Evolutionary conservation across 129 eudicot genomes (phyloP).

Genomic region (Rutidosis leptorrhynchoides): DNA sequence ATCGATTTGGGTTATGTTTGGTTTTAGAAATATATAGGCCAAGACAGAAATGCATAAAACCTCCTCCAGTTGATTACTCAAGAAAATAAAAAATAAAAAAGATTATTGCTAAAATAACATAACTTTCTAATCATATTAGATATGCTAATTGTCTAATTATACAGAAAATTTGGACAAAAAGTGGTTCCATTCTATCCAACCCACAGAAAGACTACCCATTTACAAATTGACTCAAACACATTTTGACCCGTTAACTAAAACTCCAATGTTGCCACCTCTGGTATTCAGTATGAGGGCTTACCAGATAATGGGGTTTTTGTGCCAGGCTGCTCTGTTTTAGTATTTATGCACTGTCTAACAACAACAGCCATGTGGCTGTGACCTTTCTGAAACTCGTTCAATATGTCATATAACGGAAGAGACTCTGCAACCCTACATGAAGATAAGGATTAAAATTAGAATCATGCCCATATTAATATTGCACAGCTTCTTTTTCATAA

Average conservation of each 20-base stretch:
- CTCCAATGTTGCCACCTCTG: neutral
- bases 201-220: neutral
- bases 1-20: neutral
- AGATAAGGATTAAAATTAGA: neutral
- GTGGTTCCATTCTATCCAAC: neutral
- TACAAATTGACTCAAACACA: neutral
- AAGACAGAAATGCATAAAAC: neutral
- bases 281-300: constrained; percentile 18
- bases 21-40: neutral
- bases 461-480: neutral
- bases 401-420: constrained; percentile 79
- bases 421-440: constrained; percentile 69
- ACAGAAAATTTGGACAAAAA: neutral
- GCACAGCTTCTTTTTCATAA: neutral
- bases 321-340: constrained; percentile 33
- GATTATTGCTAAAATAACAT: neutral
- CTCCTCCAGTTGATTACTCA: neutral
- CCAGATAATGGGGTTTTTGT: constrained; percentile 31
- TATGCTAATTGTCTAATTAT: neutral
- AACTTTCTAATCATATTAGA: neutral
- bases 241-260: neutral
- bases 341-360: constrained; percentile 36
- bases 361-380: constrained; percentile 98
- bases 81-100: too few relatives aligned
- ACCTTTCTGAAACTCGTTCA: constrained; percentile 95